Percentiles rank a stretch among this genome's conserved stretches.
Evolutionary conservation across 2,329 filamentous ascomycete genomes (phyloP).

Genomic region (Curvularia eragrostidis): DNA sequence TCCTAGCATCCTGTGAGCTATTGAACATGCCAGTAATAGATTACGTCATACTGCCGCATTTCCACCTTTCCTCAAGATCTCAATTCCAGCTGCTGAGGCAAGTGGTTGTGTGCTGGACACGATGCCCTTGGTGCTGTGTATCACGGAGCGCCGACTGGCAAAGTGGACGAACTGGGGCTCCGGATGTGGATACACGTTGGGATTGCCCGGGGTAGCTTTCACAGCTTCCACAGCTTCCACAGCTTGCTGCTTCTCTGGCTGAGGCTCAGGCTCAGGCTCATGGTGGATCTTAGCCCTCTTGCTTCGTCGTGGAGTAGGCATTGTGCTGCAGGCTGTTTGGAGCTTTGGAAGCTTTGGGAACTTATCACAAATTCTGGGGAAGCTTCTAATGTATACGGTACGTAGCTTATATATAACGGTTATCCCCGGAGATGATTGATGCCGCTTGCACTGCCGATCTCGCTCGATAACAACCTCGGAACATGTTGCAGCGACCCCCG

Average conservation of each 20-base stretch:
- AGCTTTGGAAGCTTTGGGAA: conserved; percentile 1
- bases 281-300: conserved; percentile 21
- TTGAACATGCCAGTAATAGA: conserved; percentile 1
- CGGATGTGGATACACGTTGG: conserved; percentile 57
- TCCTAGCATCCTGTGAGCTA: conserved; percentile 63
- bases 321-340: conserved; percentile 5
- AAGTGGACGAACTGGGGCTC: conserved; percentile 68
- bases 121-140: conserved; percentile 92
- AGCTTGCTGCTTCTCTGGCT: conserved; percentile 1
- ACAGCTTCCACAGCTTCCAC: conserved; percentile 12
- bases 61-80: conserved; percentile 83
- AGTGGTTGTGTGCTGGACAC: conserved; percentile 89
- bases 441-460: conserved; percentile 36
- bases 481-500: conserved; percentile 12
- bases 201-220: conserved; percentile 12
- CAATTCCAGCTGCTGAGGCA: conserved; percentile 85
- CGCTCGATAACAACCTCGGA: conserved; percentile 29
- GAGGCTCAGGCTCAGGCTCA: conserved; percentile 3
- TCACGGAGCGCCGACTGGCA: conserved; percentile 83
- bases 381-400: conserved; percentile 7
- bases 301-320: conserved; percentile 23
- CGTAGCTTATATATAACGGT: conserved; percentile 26
- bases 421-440: conserved; percentile 39
- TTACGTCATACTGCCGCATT: conserved; percentile 80
- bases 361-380: conserved; percentile 15